Evolutionary conservation across 495 filamentous ascomycete species (phyloP).

Genomic region (Daldinia loculata): DNA sequence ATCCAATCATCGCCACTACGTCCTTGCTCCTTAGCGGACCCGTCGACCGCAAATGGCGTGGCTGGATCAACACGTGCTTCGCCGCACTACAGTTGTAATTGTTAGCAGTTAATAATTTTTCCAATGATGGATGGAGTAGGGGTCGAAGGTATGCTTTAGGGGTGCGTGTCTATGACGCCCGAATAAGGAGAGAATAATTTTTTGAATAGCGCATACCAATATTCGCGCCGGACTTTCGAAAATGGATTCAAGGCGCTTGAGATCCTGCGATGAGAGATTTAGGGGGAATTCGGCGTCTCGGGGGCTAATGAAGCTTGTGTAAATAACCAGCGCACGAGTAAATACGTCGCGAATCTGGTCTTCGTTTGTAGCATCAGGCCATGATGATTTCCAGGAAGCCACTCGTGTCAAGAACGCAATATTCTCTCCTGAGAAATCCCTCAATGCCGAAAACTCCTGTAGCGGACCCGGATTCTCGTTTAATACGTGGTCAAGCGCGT

Average conservation of each 20-base stretch:
- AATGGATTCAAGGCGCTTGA: constrained; percentile 57
- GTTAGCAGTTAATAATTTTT: neutral
- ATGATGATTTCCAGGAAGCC: constrained; percentile 59
- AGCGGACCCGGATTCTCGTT: constrained; percentile 59
- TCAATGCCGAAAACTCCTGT: constrained; percentile 63
- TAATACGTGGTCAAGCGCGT: constrained; percentile 64
- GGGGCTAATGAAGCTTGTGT: constrained; percentile 60
- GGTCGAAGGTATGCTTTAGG: neutral
- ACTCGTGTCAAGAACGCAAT: constrained; percentile 66
- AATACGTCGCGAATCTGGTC: constrained; percentile 52
- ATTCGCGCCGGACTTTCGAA: constrained; percentile 55
- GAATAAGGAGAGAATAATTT: neutral
- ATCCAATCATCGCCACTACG: constrained; percentile 28
- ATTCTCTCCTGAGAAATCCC: constrained; percentile 71
- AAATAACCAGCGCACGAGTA: constrained; percentile 62
- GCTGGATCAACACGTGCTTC: constrained; percentile 33
- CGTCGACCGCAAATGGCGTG: constrained; percentile 30
- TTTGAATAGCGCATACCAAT: neutral
- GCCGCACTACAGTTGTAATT: constrained; percentile 3
- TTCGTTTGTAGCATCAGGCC: constrained; percentile 34
- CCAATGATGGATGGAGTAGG: neutral
- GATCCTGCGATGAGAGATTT: constrained; percentile 62
- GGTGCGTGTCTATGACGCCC: neutral
- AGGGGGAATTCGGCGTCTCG: constrained; percentile 64
- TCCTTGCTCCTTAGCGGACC: neutral